Percentiles rank a stretch among this genome's conserved stretches.
Evolutionary conservation across 2,329 filamentous ascomycete species (phyloP).

Genomic region (Dothidotthia symphoricarpi): DNA sequence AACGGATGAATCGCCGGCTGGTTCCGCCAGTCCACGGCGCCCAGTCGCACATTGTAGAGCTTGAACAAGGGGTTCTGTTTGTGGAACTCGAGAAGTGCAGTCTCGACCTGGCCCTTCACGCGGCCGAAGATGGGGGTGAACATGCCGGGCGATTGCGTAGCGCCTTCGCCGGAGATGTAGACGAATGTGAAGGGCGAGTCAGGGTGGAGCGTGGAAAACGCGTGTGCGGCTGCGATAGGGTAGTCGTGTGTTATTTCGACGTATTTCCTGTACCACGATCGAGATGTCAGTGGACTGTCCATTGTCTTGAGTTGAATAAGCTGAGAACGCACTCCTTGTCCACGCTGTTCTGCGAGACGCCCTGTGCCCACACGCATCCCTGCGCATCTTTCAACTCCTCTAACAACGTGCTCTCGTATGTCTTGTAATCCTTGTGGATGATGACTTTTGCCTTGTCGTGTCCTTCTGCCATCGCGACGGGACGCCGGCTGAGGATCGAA

Average conservation of each 20-base stretch:
- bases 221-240: constrained; percentile 61
- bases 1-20: constrained; percentile 45
- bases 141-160: constrained; percentile 56
- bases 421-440: constrained; percentile 64
- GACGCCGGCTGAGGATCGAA: constrained; percentile 65
- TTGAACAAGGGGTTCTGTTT: constrained; percentile 50
- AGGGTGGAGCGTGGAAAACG: constrained; percentile 54
- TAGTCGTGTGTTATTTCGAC: constrained; percentile 67
- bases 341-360: constrained; percentile 62
- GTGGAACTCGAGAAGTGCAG: constrained; percentile 55
- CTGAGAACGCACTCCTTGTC: constrained; percentile 58
- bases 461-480: constrained; percentile 61
- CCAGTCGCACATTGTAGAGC: constrained; percentile 60
- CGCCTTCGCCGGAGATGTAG: constrained; percentile 65
- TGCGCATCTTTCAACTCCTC: constrained; percentile 61
- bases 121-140: constrained; percentile 60
- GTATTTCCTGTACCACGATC: constrained; percentile 53
- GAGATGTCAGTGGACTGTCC: not conserved
- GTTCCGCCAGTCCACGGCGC: constrained; percentile 53
- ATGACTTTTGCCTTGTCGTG: constrained; percentile 65
- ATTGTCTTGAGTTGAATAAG: no score
- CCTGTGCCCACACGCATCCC: constrained; percentile 73
- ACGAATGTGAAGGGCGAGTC: constrained; percentile 64
- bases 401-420: constrained; percentile 59
- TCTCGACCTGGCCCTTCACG: constrained; percentile 68